Evolutionary conservation across 495 filamentous ascomycete species (phyloP).

Genomic region (Penicilliopsis zonata): DNA sequence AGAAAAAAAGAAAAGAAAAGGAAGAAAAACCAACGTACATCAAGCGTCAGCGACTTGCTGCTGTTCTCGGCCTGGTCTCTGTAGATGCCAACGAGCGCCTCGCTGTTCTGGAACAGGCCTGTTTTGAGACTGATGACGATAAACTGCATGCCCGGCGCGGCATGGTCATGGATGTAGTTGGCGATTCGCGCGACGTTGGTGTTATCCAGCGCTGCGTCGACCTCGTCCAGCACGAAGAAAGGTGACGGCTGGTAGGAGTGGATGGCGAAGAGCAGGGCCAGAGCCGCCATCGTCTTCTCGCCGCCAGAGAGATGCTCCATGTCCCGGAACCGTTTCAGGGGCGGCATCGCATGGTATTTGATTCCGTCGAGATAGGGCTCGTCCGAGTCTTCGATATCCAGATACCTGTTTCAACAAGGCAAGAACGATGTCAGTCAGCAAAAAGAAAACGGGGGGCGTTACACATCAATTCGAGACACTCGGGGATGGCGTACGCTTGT

Average conservation of each 20-base stretch:
- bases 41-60: slow-evolving; percentile 77
- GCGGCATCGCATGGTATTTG: slow-evolving; percentile 98
- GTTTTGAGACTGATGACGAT: slow-evolving; percentile 95
- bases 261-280: slow-evolving; percentile 90
- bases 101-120: slow-evolving; percentile 84
- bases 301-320: slow-evolving; percentile 98
- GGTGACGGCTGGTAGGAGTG: slow-evolving; percentile 89
- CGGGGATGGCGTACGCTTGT: slow-evolving; percentile 50
- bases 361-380: slow-evolving; percentile 88
- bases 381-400: slow-evolving; percentile 85
- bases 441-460: too few relatives aligned
- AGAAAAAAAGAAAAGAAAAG: too few relatives aligned
- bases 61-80: slow-evolving; percentile 87
- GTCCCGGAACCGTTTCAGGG: slow-evolving; percentile 94
- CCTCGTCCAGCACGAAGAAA: slow-evolving; percentile 98
- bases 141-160: slow-evolving; percentile 96
- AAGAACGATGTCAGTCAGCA: background rate
- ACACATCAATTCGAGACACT: too few relatives aligned
- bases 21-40: slow-evolving; percentile 62
- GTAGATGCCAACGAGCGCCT: slow-evolving; percentile 90
- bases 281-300: slow-evolving; percentile 97
- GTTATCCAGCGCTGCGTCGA: slow-evolving; percentile 94
- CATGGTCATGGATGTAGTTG: slow-evolving; percentile 87
- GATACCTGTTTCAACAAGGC: slow-evolving; percentile 40
- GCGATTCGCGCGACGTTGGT: slow-evolving; percentile 92